Evolutionary conservation across 768 basidiomycete species (phyloP), one percentile per base, ranked within the genome.

Genomic region (Collybia nuda): DNA sequence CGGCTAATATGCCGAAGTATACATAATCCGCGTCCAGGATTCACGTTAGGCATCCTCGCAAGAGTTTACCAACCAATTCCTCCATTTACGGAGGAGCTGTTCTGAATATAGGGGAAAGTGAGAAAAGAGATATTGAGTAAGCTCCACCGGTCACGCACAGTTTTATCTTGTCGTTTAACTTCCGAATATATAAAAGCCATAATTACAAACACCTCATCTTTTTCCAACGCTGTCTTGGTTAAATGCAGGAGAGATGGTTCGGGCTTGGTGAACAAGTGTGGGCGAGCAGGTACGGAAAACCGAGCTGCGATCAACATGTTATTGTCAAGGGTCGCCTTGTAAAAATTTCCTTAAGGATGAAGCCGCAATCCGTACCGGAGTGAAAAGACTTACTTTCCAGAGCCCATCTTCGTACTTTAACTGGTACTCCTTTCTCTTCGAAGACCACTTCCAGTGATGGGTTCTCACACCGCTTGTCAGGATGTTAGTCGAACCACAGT

Each of bases 241-340:
- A 80, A 58, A 28, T 73, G 67, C 23, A 81, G 48, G 0, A 64
- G 59, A 7, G 75, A 58, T 0, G 77, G 73, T 39, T 70, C 68
- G 17, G 64, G 50, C 54, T 78, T 78, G 22, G 66, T 67, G 55
- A 80, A 78, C 5, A 81, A 61, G 47, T 76, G 75, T 2, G 77
- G 78, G n/a, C 79, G 74, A 46, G 69, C 74, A 1, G 78, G 73
- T 3, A 78, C 74, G 2, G 62, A 57, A 38, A 79, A 74, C 5
- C 66, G 68, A 5, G 68, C 78, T 18, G 69, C 72, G 37, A 72
- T 58, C 8, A 55, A 62, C 41, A 62, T 62, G 28, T 60, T 61
- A 39, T 61, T 50, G 45, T 69, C 60, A 43, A 56, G 40, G 47
- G 58, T 48, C 46, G 59, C 57, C 59, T 57, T 48, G n/a, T 40